Evolutionary conservation across 2,329 filamentous ascomycete genomes (phyloP).

Genomic region (Aspergillus spinulosporus): DNA sequence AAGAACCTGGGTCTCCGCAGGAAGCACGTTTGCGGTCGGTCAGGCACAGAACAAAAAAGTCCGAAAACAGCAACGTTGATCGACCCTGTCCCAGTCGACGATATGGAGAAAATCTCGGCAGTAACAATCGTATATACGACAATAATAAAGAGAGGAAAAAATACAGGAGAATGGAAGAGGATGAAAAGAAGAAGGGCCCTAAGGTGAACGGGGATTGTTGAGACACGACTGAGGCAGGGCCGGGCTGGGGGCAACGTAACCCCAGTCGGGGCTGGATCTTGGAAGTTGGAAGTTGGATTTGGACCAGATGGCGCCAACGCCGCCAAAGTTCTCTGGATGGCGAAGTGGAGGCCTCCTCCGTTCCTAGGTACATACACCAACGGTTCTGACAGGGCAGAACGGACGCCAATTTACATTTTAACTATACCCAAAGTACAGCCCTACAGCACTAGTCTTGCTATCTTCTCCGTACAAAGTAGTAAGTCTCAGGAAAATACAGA

Average conservation of each 20-base stretch:
- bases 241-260: slow-evolving; percentile 6
- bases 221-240: background rate
- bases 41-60: slow-evolving; percentile 7
- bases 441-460: too few relatives aligned
- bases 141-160: slow-evolving; percentile 2
- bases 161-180: background rate
- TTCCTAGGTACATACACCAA: too few relatives aligned
- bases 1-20: background rate
- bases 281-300: too few relatives aligned
- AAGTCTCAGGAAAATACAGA: too few relatives aligned
- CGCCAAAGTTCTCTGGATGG: background rate
- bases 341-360: background rate
- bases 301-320: background rate
- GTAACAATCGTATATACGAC: slow-evolving; percentile 3
- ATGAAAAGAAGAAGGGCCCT: background rate
- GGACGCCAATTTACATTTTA: too few relatives aligned
- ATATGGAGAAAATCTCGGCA: background rate
- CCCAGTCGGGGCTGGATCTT: background rate
- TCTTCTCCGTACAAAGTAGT: too few relatives aligned
- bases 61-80: slow-evolving; percentile 11
- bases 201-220: background rate
- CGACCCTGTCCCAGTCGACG: background rate
- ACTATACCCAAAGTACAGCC: too few relatives aligned
- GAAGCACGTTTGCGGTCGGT: slow-evolving; percentile 13
- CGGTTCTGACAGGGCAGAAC: too few relatives aligned